Base-by-base conservation (phyloP, 495 filamentous ascomycete species). In the Penicillium psychrofluorescens region DNA sequence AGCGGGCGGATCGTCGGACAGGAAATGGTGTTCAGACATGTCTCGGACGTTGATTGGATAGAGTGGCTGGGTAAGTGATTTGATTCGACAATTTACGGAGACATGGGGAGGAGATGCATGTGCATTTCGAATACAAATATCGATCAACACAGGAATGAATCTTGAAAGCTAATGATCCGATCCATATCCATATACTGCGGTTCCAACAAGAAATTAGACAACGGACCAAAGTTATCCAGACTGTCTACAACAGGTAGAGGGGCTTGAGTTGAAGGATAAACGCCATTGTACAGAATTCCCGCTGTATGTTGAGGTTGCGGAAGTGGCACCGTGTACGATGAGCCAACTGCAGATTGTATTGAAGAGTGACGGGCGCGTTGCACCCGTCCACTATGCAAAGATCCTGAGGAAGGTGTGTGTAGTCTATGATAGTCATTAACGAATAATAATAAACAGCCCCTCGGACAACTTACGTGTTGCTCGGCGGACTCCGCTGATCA, bases 161-260 rank as follows among this genome's bases (percentile, higher is more conserved):
- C 16, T 16, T 16, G 16, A 16, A 16, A 16, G 14, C 41, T 43
- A 22, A 43, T 43, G 12, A 43, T 35, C 13, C 41, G 41, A 36
- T 43, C 41, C 41, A 43, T 43, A 2, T 43, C 41, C 31, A 35
- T 27, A 13, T 35, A 43, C 14, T 35, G 32, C n/a, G 32, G 41
- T 27, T 43, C 41, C 16, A 35, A 36, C 31, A 43, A 34, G 22
- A 16, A 16, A 16, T 16, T 16, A 16, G 4, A 38, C 36, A 38
- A 38, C 12, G 36, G 12, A 7, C 11, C 36, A 15, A 38, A 28
- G 11, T 22, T 22, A 7, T 38, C 36, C 11, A 38, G 5, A 38
- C 28, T 15, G 28, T 38, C 16, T 6, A 7, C 36, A 38, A 16
- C 14, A 11, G 36, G 36, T 6, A 1, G 36, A 8, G 36, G 7